Percentiles rank a stretch among this genome's conserved stretches.
Evolutionary conservation across 1,284 basidiomycete species (phyloP).

Genomic region (Tilletia caries): DNA sequence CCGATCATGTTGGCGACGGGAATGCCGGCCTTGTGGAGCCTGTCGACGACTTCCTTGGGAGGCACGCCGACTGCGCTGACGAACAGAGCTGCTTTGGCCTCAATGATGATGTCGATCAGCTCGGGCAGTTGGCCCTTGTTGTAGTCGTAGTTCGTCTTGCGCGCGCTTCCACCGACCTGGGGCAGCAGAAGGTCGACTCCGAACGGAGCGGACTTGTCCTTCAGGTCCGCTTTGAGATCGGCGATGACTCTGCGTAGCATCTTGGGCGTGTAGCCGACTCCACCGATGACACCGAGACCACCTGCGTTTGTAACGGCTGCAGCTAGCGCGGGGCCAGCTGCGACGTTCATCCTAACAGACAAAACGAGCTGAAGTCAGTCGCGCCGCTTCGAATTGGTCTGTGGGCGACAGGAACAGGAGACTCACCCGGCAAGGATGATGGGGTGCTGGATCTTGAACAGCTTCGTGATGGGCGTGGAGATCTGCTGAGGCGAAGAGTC

Average conservation of each 20-base stretch:
- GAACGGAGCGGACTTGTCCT: slow-evolving; percentile 46
- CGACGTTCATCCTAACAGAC: slow-evolving; percentile 34
- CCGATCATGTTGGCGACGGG: slow-evolving; percentile 66
- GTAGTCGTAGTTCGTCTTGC: slow-evolving; percentile 42
- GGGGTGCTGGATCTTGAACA: slow-evolving; percentile 24
- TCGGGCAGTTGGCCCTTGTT: slow-evolving; percentile 4
- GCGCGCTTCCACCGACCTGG: slow-evolving; percentile 44
- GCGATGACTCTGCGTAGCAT: slow-evolving; percentile 27
- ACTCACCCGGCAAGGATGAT: slow-evolving; percentile 20
- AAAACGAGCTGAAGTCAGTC: background rate
- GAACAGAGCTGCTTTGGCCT: slow-evolving; percentile 43
- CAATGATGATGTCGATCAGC: slow-evolving; percentile 23
- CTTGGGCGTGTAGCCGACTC: slow-evolving; percentile 40
- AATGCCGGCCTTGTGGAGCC: slow-evolving; percentile 39
- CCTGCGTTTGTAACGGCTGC: slow-evolving; percentile 47
- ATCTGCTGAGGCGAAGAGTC: slow-evolving; percentile 27
- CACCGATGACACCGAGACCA: slow-evolving; percentile 46
- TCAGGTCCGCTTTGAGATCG: slow-evolving; percentile 34
- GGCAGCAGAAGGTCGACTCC: slow-evolving; percentile 47
- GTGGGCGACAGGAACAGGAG: background rate
- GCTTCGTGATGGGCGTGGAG: slow-evolving; percentile 24
- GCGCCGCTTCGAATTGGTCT: background rate
- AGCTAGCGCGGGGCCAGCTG: slow-evolving; percentile 42
- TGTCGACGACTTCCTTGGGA: slow-evolving; percentile 39
- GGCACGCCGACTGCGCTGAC: slow-evolving; percentile 48